A percentile compares a stretch with the other conserved stretches of the same genome.
Conservation (phyloP, 306 rosid genomes). For the Trifolium dubium region DNA sequence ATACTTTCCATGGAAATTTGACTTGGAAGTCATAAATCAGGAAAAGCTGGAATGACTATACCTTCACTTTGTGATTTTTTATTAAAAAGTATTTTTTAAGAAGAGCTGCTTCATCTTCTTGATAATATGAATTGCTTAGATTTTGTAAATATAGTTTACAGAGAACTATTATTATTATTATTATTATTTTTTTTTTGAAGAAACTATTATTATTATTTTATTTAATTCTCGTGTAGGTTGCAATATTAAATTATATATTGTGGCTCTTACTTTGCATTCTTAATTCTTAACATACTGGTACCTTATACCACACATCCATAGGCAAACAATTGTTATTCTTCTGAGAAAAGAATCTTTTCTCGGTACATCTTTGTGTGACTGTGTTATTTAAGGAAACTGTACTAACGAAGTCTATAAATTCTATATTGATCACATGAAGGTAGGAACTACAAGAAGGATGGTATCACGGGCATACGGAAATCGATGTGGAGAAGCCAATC, state of each 20-base stretch:
- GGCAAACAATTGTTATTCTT: conserved; percentile 21
- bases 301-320: conserved; percentile 16
- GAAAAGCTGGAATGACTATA: conserved; percentile 13
- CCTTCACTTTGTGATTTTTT: conserved; percentile 4
- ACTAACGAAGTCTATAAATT: conserved; percentile 43
- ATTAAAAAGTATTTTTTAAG: neutral
- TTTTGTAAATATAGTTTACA: neutral
- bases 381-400: conserved; percentile 34
- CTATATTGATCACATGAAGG: conserved; percentile 61
- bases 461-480: conserved; percentile 81
- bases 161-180: conserved; percentile 23
- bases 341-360: conserved; percentile 11
- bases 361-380: conserved; percentile 20
- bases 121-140: neutral
- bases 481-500: conserved; percentile 86
- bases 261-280: conserved; percentile 24
- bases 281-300: conserved; percentile 4
- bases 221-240: neutral
- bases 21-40: conserved; percentile 10
- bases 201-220: neutral
- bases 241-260: neutral
- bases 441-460: conserved; percentile 81
- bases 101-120: neutral
- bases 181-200: too few relatives aligned
- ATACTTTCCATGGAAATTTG: conserved; percentile 16